phyloP scores from a whole-genome alignment of 306 rosid genomes.

The Quercus variabilis region DNA sequence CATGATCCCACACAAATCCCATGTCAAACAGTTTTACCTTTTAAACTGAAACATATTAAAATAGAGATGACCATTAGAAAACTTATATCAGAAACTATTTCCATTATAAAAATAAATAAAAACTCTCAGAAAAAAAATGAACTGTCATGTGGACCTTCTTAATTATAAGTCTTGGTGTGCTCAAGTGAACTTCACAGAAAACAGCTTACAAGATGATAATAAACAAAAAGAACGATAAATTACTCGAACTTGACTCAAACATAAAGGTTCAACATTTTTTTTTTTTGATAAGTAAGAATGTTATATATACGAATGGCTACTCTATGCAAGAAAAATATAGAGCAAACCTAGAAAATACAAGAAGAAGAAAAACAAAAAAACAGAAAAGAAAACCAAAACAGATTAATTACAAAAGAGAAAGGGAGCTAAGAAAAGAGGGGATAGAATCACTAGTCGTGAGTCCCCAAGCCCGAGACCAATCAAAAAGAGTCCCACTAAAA shows the following conservation, averaged over 20 bases:
- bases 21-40: not conserved
- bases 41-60: slow-evolving; percentile 2
- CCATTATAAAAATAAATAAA: not conserved
- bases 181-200: not conserved
- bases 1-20: not conserved
- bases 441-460: no score
- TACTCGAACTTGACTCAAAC: not conserved
- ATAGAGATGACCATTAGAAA: not conserved
- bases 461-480: no score
- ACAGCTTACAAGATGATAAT: not conserved
- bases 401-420: no score
- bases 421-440: no score
- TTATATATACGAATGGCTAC: no score
- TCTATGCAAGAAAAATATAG: no score
- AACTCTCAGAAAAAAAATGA: not conserved
- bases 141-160: not conserved
- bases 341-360: no score
- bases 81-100: not conserved
- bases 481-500: no score
- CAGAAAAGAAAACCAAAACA: no score
- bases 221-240: not conserved
- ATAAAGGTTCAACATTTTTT: not conserved
- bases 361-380: no score
- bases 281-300: no score
- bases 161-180: not conserved